phyloP scores from a whole-genome alignment of 2,329 filamentous ascomycete genomes.

The Aspergillus oerlinghausenensis region DNA sequence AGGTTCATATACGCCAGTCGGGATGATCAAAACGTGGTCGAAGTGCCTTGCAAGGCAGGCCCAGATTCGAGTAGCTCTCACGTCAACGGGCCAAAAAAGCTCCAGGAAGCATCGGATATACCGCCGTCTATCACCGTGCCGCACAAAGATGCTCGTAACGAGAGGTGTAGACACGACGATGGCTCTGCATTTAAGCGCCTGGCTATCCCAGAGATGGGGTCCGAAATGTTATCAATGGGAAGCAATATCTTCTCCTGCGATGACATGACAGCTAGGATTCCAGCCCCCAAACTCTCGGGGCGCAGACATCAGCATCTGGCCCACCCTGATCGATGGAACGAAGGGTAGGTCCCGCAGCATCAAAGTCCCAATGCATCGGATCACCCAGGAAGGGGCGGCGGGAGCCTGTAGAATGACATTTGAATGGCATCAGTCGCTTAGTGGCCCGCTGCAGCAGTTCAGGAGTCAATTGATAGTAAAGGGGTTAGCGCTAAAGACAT shows the following conservation, averaged over 20 bases:
- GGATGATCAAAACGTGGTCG: constrained; percentile 22
- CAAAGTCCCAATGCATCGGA: constrained; percentile 20
- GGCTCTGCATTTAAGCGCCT: constrained; percentile 37
- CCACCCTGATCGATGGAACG: constrained; percentile 16
- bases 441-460: constrained; percentile 8
- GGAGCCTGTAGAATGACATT: constrained; percentile 12
- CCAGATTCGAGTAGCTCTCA: constrained; percentile 21
- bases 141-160: constrained; percentile 22
- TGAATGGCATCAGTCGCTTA: constrained; percentile 10
- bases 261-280: constrained; percentile 19
- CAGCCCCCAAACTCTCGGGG: constrained; percentile 30
- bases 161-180: constrained; percentile 27
- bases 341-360: constrained; percentile 14
- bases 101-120: constrained; percentile 21
- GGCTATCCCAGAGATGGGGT: constrained; percentile 22
- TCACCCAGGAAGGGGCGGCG: constrained; percentile 14
- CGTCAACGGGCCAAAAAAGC: constrained; percentile 31
- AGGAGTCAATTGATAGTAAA: constrained; percentile 15
- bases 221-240: constrained; percentile 13
- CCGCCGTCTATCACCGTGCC: constrained; percentile 28
- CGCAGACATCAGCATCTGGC: constrained; percentile 26
- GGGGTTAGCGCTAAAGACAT: constrained; percentile 18
- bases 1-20: constrained; percentile 23
- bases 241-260: constrained; percentile 7
- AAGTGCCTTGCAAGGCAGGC: constrained; percentile 34